Conservation (phyloP, 495 filamentous ascomycete species). For the Podospora sp. region DNA sequence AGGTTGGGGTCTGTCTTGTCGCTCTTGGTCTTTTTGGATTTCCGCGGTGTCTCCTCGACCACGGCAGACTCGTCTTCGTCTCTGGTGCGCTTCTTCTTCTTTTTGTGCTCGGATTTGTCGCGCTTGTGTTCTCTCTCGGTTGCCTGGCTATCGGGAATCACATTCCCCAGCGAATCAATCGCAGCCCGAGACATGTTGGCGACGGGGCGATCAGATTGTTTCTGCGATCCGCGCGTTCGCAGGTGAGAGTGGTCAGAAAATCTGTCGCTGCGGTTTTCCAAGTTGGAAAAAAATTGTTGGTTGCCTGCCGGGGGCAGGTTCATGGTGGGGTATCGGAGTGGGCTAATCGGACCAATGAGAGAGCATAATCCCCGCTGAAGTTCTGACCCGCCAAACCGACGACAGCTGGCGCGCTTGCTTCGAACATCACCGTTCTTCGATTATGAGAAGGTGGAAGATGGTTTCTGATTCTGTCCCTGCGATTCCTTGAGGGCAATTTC, state of each 20-base stretch:
- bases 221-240: neutral
- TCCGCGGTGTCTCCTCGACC: slow-evolving; percentile 40
- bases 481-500: no score
- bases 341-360: neutral
- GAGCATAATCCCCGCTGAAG: neutral
- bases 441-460: neutral
- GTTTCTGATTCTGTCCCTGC: neutral
- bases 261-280: slow-evolving; percentile 8
- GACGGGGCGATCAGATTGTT: neutral
- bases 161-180: slow-evolving; percentile 16
- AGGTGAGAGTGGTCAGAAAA: neutral
- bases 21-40: slow-evolving; percentile 46
- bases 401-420: neutral
- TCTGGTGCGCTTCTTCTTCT: slow-evolving; percentile 47
- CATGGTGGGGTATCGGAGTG: slow-evolving; percentile 2
- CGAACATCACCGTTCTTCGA: neutral
- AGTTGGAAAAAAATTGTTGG: slow-evolving; percentile 19
- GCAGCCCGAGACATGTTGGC: slow-evolving; percentile 29
- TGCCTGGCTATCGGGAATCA: slow-evolving; percentile 19
- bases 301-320: slow-evolving; percentile 9
- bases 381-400: neutral
- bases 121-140: slow-evolving; percentile 41
- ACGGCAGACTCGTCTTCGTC: slow-evolving; percentile 39
- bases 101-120: slow-evolving; percentile 34
- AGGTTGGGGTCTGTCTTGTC: slow-evolving; percentile 14